A percentile compares a stretch with the other conserved stretches of the same genome.
These are phyloP conservation scores for Macrophomina pseudophaseolina DNA, from an alignment of 2,329 filamentous ascomycete species.

Conservation along the genomic window DNA sequence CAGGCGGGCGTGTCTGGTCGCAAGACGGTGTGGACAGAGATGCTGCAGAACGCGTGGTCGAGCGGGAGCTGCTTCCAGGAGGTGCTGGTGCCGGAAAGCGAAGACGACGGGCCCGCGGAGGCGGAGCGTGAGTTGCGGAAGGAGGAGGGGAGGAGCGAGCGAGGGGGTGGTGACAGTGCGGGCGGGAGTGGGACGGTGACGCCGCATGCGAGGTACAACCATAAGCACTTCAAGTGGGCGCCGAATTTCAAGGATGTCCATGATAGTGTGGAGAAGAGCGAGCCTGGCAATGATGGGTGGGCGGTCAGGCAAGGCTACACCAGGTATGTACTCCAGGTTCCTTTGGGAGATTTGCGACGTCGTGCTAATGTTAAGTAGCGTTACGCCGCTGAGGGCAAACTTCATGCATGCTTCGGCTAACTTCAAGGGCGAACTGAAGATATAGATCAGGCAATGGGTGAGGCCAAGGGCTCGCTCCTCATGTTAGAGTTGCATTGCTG, in stretches of 20 bases:
- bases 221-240: constrained; percentile 95
- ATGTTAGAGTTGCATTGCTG: neutral
- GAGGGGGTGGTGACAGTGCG: constrained; percentile 26
- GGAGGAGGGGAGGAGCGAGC: constrained; percentile 52
- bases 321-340: constrained; percentile 61
- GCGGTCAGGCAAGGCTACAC: constrained; percentile 85
- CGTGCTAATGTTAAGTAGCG: constrained; percentile 55
- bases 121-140: constrained; percentile 77
- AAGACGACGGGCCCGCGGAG: constrained; percentile 63
- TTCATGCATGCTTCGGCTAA: constrained; percentile 77
- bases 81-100: constrained; percentile 65
- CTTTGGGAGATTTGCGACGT: constrained; percentile 5
- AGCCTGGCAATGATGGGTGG: constrained; percentile 89
- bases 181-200: constrained; percentile 40
- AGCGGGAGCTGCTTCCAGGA: constrained; percentile 81
- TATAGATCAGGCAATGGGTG: neutral
- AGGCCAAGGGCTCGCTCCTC: neutral
- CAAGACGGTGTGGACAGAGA: constrained; percentile 80
- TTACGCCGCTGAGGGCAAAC: constrained; percentile 90
- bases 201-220: constrained; percentile 61
- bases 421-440: constrained; percentile 70
- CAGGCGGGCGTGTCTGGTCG: constrained; percentile 73
- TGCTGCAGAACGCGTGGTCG: constrained; percentile 89
- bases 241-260: constrained; percentile 87
- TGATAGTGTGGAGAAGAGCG: constrained; percentile 77